Percentiles rank a stretch among this genome's conserved stretches.
Evolutionary conservation across 352 stramenopile species (phyloP).

Genomic region (Halophytophthora polymorphica): DNA sequence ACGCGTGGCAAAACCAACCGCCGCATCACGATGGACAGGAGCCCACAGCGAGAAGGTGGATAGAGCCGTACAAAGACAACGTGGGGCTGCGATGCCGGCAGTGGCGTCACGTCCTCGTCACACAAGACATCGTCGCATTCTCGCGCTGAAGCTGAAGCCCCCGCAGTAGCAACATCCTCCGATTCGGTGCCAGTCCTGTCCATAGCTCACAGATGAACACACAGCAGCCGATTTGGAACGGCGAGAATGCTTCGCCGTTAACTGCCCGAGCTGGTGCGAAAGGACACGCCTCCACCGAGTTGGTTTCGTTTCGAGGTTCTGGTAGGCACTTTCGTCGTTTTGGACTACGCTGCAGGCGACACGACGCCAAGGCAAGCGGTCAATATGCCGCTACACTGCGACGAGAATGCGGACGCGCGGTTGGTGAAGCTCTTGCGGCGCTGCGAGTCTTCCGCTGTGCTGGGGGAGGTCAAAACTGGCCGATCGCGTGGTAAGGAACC

Average conservation of each 20-base stretch:
- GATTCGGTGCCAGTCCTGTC: slow-evolving; percentile 6
- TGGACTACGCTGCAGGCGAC: too few relatives aligned
- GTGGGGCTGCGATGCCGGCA: slow-evolving; percentile 28
- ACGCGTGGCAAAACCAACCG: not conserved
- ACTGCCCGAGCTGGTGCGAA: too few relatives aligned
- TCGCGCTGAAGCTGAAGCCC: slow-evolving; percentile 9
- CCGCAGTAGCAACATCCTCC: slow-evolving; percentile 7
- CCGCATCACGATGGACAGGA: not conserved
- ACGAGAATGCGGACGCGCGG: too few relatives aligned
- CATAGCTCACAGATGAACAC: slow-evolving; percentile 12
- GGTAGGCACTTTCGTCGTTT: too few relatives aligned
- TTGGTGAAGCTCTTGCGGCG: too few relatives aligned
- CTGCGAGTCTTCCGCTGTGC: not conserved
- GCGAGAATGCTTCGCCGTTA: not conserved
- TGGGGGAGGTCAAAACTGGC: not conserved
- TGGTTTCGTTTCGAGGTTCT: too few relatives aligned
- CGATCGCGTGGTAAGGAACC: slow-evolving; percentile 6
- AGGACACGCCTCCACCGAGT: too few relatives aligned
- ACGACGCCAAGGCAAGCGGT: too few relatives aligned
- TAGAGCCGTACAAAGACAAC: slow-evolving; percentile 35
- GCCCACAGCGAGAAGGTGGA: not conserved
- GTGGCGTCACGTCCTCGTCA: slow-evolving; percentile 30
- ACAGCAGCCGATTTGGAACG: not conserved
- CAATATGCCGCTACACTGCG: too few relatives aligned
- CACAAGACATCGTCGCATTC: slow-evolving; percentile 21